Evolutionary conservation across 495 filamentous ascomycete genomes (phyloP).

Genomic region (Penicillium parvum): DNA sequence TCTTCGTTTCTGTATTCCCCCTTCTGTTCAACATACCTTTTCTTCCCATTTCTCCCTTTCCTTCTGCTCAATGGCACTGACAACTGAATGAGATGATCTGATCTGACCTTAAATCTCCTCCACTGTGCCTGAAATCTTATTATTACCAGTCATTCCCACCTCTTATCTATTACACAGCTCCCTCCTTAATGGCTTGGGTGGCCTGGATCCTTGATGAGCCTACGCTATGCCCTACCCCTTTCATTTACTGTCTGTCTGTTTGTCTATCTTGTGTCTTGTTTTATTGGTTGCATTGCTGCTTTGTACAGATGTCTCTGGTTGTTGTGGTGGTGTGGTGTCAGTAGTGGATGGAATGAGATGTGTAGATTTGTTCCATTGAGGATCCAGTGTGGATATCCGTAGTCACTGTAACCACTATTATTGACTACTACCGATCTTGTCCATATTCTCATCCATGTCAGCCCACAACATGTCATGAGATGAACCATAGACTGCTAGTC

Average conservation of each 20-base stretch:
- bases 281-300: slow-evolving; percentile 18
- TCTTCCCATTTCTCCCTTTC: slow-evolving; percentile 12
- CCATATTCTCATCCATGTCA: no score
- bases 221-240: slow-evolving; percentile 19
- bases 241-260: slow-evolving; percentile 8
- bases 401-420: neutral
- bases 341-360: slow-evolving; percentile 3
- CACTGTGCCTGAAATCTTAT: slow-evolving; percentile 15
- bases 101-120: slow-evolving; percentile 6
- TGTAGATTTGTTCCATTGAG: no score
- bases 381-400: no score
- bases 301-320: slow-evolving; percentile 36
- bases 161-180: slow-evolving; percentile 12
- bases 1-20: slow-evolving; percentile 30
- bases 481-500: no score
- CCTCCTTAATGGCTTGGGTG: slow-evolving; percentile 34
- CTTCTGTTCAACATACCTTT: slow-evolving; percentile 24
- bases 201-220: slow-evolving; percentile 29
- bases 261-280: slow-evolving; percentile 9
- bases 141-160: slow-evolving; percentile 23
- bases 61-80: slow-evolving; percentile 21
- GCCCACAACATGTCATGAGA: neutral
- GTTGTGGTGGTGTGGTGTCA: neutral
- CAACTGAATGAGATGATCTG: slow-evolving; percentile 21
- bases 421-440: neutral